Conservation (phyloP, 176 grass and related monocot species). For the Musa itinerans region DNA sequence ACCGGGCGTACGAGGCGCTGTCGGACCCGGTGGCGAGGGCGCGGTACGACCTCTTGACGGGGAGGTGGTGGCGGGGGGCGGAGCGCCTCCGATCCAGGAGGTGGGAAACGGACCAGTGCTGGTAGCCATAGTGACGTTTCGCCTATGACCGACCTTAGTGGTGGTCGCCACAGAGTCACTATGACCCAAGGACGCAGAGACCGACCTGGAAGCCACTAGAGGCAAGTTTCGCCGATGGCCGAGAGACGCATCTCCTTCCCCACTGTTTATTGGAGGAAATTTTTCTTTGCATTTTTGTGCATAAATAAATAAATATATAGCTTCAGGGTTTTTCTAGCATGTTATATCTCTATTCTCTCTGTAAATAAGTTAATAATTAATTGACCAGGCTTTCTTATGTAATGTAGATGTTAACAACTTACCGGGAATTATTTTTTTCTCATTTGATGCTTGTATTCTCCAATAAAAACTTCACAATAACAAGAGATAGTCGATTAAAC, state of each 20-base stretch:
- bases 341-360: not conserved
- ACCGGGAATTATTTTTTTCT: no score
- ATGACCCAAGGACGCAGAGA: not conserved
- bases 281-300: no score
- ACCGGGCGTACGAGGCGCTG: slow-evolving; percentile 53
- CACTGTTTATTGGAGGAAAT: no score
- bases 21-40: slow-evolving; percentile 39
- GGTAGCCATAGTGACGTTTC: slow-evolving; percentile 11
- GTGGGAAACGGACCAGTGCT: slow-evolving; percentile 58
- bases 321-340: no score
- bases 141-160: slow-evolving; percentile 20
- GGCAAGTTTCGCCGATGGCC: no score
- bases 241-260: no score
- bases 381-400: not conserved
- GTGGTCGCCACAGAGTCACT: slow-evolving; percentile 22
- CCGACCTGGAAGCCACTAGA: no score
- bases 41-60: slow-evolving; percentile 41
- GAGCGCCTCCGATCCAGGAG: slow-evolving; percentile 24
- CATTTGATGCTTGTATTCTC: no score
- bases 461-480: no score
- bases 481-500: not conserved
- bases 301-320: no score
- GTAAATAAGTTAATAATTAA: not conserved
- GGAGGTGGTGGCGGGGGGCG: slow-evolving; percentile 2
- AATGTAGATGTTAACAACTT: no score